phyloP scores from a whole-genome alignment of 2,329 filamentous ascomycete species.

The Chaetomium sp. region DNA sequence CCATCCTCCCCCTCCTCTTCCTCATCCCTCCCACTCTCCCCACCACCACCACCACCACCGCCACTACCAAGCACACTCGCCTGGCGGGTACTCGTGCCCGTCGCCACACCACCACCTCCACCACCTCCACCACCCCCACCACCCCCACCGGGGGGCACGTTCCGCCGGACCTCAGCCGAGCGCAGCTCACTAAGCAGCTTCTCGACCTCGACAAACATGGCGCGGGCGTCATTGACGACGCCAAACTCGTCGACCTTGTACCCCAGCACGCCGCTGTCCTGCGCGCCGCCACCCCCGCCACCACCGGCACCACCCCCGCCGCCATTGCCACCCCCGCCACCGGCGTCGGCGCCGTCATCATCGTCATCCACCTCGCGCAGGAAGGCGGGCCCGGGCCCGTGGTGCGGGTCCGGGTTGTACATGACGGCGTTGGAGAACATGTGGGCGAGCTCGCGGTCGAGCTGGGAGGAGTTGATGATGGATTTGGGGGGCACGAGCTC shows the following conservation, averaged over 20 bases:
- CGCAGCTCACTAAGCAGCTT: constrained; percentile 75
- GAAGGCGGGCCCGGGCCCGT: constrained; percentile 68
- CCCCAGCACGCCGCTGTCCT: constrained; percentile 49
- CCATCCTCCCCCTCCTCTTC: constrained; percentile 21
- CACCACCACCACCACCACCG: constrained; percentile 5
- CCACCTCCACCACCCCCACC: constrained; percentile 10
- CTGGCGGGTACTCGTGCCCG: constrained; percentile 19
- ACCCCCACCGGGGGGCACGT: constrained; percentile 41
- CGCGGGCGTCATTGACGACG: constrained; percentile 81
- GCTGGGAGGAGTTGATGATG: constrained; percentile 89
- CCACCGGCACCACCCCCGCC: not conserved
- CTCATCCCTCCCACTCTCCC: constrained; percentile 22
- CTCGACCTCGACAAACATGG: constrained; percentile 89
- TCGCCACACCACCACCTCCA: constrained; percentile 32
- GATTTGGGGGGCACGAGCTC: constrained; percentile 83
- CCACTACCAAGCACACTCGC: constrained; percentile 16
- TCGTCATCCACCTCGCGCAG: constrained; percentile 45
- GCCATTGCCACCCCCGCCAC: not conserved
- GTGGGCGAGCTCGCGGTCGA: constrained; percentile 90
- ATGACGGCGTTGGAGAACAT: constrained; percentile 99
- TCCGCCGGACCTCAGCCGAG: constrained; percentile 65
- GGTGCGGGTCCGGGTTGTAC: constrained; percentile 86
- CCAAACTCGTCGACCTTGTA: constrained; percentile 79
- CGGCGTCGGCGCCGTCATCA: constrained; percentile 35
- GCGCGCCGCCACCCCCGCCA: constrained; percentile 3